A percentile compares a stretch with the other conserved stretches of the same genome.
Conservation (phyloP, 2,329 filamentous ascomycete species). For the Passalora sequoiae region DNA sequence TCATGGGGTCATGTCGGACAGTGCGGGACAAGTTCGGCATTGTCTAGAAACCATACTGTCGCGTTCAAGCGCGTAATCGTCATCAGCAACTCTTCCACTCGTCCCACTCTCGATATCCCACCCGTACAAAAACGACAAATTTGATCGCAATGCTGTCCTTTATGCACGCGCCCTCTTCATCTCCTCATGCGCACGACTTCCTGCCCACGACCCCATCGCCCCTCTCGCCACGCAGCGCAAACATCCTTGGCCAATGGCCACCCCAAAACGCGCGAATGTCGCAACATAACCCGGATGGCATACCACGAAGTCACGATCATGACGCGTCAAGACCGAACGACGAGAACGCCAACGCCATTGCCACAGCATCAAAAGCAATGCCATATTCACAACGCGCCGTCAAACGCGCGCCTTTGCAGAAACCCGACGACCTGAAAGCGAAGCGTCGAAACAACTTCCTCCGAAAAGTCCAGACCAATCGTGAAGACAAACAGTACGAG, state of each 20-base stretch:
- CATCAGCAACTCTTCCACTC: background rate
- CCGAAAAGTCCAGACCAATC: conserved; percentile 47
- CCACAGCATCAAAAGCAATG: conserved; percentile 2
- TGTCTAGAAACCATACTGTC: no score
- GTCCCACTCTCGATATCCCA: background rate
- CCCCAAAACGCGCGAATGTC: conserved; percentile 14
- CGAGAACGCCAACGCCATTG: background rate
- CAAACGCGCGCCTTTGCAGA: conserved; percentile 60
- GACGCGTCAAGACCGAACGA: no score
- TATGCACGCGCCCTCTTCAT: conserved; percentile 11
- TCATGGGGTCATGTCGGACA: no score
- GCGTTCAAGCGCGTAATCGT: background rate
- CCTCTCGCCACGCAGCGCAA: conserved; percentile 41
- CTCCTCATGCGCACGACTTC: conserved; percentile 22
- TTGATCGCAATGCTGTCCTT: conserved; percentile 15
- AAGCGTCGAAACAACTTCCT: conserved; percentile 64
- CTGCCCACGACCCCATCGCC: conserved; percentile 38
- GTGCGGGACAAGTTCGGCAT: no score
- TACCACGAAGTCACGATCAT: no score
- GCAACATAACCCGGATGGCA: conserved; percentile 20
- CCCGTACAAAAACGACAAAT: background rate
- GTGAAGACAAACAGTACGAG: conserved; percentile 46
- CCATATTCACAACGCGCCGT: conserved; percentile 30
- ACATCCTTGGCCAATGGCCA: conserved; percentile 29
- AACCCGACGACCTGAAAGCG: conserved; percentile 58